Percentiles rank a stretch among this genome's conserved stretches.
phyloP scores from a whole-genome alignment of 345 rosid species.

The Psidium friedrichsthalianum region DNA sequence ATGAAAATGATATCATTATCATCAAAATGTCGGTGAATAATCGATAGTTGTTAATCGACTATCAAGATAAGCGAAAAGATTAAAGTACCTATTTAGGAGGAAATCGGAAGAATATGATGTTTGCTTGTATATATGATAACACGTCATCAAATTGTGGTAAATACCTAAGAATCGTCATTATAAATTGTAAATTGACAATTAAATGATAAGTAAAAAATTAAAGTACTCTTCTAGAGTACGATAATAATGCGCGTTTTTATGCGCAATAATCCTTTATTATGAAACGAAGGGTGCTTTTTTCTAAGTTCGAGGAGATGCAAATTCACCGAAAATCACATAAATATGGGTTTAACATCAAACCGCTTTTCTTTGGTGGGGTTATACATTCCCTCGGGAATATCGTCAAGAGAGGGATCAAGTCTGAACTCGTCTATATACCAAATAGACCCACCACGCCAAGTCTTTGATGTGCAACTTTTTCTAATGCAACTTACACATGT shows the following conservation, averaged over 20 bases:
- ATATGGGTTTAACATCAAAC: background rate
- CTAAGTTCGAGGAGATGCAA: background rate
- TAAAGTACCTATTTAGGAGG: background rate
- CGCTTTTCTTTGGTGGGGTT: background rate
- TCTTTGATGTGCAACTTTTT: too few species aligned
- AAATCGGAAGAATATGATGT: background rate
- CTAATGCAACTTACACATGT: too few species aligned
- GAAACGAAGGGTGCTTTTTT: background rate
- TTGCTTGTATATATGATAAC: background rate
- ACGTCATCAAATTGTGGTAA: background rate
- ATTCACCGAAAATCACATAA: background rate
- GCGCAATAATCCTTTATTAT: background rate
- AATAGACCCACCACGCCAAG: too few species aligned
- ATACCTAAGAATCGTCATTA: too few species aligned
- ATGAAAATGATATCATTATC: too few species aligned
- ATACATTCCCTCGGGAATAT: rapidly evolving
- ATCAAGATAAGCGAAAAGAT: too few species aligned
- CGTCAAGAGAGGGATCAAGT: background rate
- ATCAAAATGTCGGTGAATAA: too few species aligned
- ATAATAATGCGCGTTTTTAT: background rate
- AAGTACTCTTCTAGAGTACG: background rate
- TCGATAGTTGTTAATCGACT: too few species aligned
- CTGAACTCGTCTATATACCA: too few species aligned
- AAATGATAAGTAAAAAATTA: too few species aligned
- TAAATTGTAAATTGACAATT: too few species aligned